Evolutionary conservation across 176 grass and related monocot genomes (phyloP).

Genomic region (Secale cereale): DNA sequence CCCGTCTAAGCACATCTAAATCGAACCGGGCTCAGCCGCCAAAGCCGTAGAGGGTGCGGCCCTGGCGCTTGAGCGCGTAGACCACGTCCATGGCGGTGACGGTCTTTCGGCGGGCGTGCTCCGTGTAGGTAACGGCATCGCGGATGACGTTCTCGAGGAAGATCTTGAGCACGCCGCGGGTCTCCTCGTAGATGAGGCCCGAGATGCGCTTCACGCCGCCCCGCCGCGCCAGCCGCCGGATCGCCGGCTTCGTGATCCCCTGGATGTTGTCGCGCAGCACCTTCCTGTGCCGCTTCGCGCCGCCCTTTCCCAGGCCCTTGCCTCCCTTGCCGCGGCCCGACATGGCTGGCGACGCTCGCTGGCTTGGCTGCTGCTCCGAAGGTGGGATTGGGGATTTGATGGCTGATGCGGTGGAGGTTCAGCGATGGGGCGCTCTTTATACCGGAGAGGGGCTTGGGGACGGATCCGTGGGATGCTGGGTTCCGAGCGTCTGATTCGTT

Average conservation of each 20-base stretch:
- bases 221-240: slow-evolving; percentile 56
- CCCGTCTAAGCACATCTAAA: background rate
- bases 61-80: slow-evolving; percentile 75
- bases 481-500: slow-evolving; percentile 8
- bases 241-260: slow-evolving; percentile 94
- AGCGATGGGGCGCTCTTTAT: background rate
- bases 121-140: slow-evolving; percentile 73
- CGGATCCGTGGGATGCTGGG: slow-evolving; percentile 2
- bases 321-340: slow-evolving; percentile 79
- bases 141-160: slow-evolving; percentile 83
- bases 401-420: background rate
- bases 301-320: slow-evolving; percentile 78
- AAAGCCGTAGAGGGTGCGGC: slow-evolving; percentile 73
- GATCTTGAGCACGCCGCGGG: slow-evolving; percentile 69
- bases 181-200: slow-evolving; percentile 68
- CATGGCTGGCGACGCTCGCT: slow-evolving; percentile 21
- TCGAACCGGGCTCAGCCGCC: slow-evolving; percentile 29
- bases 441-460: background rate
- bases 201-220: slow-evolving; percentile 78
- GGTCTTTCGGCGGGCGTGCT: slow-evolving; percentile 78
- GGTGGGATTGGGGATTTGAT: background rate
- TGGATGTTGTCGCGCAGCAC: slow-evolving; percentile 82
- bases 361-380: background rate
- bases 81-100: slow-evolving; percentile 83
- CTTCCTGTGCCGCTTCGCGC: slow-evolving; percentile 74